Percentiles rank a stretch among this genome's conserved stretches.
These are phyloP conservation scores for Porogramme epimiltina DNA, from an alignment of 1,284 basidiomycete genomes.

Conservation along the genomic window DNA sequence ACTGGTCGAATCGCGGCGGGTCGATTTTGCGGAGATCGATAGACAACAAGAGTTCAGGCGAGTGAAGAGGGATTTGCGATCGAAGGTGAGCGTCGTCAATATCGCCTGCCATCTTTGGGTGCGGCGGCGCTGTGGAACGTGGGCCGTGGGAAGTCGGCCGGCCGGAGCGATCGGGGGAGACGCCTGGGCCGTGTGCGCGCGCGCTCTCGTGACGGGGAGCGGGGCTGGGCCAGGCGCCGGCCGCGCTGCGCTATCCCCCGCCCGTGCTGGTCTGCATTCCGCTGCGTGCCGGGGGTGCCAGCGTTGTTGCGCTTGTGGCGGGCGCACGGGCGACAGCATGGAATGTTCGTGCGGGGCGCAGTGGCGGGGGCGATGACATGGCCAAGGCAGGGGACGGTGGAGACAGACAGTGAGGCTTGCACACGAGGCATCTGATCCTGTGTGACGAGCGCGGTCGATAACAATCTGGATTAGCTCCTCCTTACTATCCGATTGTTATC, in stretches of 20 bases:
- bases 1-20: constrained; percentile 14
- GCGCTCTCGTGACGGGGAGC: background rate
- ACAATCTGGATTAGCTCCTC: constrained; percentile 18
- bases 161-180: background rate
- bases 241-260: background rate
- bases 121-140: constrained; percentile 57
- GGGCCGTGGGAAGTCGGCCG: constrained; percentile 46
- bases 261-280: background rate
- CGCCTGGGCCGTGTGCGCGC: background rate
- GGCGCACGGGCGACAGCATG: background rate
- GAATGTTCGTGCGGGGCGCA: constrained; percentile 2
- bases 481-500: constrained; percentile 25
- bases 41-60: constrained; percentile 10
- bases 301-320: background rate
- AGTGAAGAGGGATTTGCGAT: constrained; percentile 14
- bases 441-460: constrained; percentile 21
- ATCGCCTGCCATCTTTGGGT: constrained; percentile 28
- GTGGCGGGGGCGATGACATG: constrained; percentile 16
- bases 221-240: too few species aligned
- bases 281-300: background rate
- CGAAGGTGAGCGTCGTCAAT: constrained; percentile 19
- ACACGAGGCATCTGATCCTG: constrained; percentile 26
- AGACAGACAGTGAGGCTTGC: constrained; percentile 3
- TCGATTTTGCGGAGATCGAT: constrained; percentile 17
- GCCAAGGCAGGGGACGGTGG: constrained; percentile 18